These are phyloP conservation scores for Anisodus tanguticus DNA, from an alignment of 257 asterid genomes.

Conservation along the genomic window DNA sequence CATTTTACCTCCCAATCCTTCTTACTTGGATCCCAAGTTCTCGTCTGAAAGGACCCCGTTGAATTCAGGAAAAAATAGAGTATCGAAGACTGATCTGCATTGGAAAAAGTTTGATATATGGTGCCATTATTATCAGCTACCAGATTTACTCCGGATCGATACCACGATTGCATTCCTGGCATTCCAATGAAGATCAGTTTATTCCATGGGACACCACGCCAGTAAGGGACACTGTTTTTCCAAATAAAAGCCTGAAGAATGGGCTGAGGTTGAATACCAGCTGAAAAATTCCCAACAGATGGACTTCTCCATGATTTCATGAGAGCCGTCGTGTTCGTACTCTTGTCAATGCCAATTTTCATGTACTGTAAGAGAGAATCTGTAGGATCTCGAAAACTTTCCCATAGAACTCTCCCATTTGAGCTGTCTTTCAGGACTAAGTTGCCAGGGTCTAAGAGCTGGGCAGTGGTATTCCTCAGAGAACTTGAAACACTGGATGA, in stretches of 20 bases:
- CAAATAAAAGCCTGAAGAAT: neutral
- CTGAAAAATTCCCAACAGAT: neutral
- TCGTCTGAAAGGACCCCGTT: slow-evolving; percentile 19
- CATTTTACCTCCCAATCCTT: slow-evolving; percentile 25
- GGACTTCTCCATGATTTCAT: slow-evolving; percentile 33
- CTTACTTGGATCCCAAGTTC: neutral
- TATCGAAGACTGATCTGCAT: neutral
- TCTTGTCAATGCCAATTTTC: slow-evolving; percentile 37
- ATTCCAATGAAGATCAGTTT: slow-evolving; percentile 23
- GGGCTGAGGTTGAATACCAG: slow-evolving; percentile 16
- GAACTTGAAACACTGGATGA: slow-evolving; percentile 40
- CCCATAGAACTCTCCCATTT: slow-evolving; percentile 45
- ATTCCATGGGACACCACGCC: slow-evolving; percentile 27
- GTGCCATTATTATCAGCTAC: slow-evolving; percentile 14
- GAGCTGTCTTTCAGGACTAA: slow-evolving; percentile 45
- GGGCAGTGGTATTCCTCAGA: slow-evolving; percentile 40
- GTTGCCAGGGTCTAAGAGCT: slow-evolving; percentile 54
- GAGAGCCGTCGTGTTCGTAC: neutral
- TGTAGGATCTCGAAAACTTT: slow-evolving; percentile 46
- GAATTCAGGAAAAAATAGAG: slow-evolving; percentile 24
- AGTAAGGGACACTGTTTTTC: slow-evolving; percentile 3
- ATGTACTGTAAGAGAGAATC: slow-evolving; percentile 46
- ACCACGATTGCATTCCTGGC: slow-evolving; percentile 1
- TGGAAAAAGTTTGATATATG: neutral
- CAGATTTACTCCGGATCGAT: neutral